Evolutionary conservation across 2,329 filamentous ascomycete genomes (phyloP), one percentile per base, ranked within the genome.

Genomic region (Diaporthe sp.): DNA sequence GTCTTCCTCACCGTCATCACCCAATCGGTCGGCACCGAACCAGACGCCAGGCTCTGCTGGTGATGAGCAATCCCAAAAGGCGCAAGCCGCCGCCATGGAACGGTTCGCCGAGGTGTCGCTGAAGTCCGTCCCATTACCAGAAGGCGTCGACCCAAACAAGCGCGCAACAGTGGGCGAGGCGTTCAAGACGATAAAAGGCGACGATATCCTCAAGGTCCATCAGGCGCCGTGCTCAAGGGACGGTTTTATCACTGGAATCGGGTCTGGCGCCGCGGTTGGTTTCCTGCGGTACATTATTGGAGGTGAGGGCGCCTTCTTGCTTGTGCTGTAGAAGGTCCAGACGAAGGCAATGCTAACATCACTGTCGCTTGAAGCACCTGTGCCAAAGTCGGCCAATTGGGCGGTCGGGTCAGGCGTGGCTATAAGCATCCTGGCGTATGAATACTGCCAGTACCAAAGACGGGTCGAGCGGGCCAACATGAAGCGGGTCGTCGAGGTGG

Each of bases 151-250:
- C 54, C 75, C 75, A 8, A 74, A 74, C 54, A 74, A 74, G 68
- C 75, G 75, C 33, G 82, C 77, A 83, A 82, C 81, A 82, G 81
- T 92, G n/a, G 82, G 83, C 50, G 92, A 95, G 55, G 94, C 91
- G 0, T 86, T 96, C 67, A 89, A 91, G 76, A 90, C 88, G 64
- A 92, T 96, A 76, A 91, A 91, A 76, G 81, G 88, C 52, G 87
- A 92, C 52, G 94, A 96, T 80, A 93, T 96, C 77, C 83, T 91
- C 58, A 90, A 91, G 58, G 87, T 97, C 71, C 92, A 96, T 82
- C 93, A 93, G 83, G 90, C 92, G 74, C 96, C 96, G 0, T 98
- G 97, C 83, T 93, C 95, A 28, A 89, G 96, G 76, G 93, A 97
- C 81, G 93, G 94, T 2, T 87, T 98, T 71, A 86, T 98, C 78